Evolutionary conservation across 306 rosid genomes (phyloP).

Genomic region (Pyrus communis): DNA sequence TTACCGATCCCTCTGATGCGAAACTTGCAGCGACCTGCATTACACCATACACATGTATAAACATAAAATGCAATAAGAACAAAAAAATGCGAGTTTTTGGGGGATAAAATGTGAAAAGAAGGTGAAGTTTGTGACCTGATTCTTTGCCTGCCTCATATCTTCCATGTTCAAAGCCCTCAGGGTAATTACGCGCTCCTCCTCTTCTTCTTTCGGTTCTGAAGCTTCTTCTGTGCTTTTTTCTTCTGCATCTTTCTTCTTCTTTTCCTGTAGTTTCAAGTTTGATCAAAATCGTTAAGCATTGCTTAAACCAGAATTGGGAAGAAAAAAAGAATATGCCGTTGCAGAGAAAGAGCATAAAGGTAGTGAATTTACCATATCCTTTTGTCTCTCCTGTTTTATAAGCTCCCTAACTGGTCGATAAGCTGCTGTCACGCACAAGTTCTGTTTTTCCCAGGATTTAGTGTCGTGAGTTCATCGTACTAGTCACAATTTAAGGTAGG

Average conservation of each 20-base stretch:
- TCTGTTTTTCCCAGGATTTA: constrained; percentile 47
- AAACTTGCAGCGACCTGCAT: constrained; percentile 89
- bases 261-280: constrained; percentile 43
- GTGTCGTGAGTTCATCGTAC: constrained; percentile 10
- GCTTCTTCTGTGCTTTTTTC: constrained; percentile 41
- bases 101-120: background rate
- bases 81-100: background rate
- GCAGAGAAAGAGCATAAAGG: background rate
- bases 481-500: background rate
- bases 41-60: constrained; percentile 3
- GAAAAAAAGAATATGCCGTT: background rate
- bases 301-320: background rate
- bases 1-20: constrained; percentile 73
- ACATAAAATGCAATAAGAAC: background rate
- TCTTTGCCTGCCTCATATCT: constrained; percentile 91
- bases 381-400: constrained; percentile 65
- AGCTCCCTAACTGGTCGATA: constrained; percentile 91
- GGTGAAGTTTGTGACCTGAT: constrained; percentile 49
- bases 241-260: constrained; percentile 53
- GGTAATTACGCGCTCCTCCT: constrained; percentile 47
- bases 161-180: constrained; percentile 78
- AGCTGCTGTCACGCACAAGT: constrained; percentile 86
- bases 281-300: background rate
- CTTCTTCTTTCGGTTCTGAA: constrained; percentile 41
- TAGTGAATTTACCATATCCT: constrained; percentile 53